Evolutionary conservation across 2,329 filamentous ascomycete species (phyloP).

Genomic region (Pseudogymnoascus sp.): DNA sequence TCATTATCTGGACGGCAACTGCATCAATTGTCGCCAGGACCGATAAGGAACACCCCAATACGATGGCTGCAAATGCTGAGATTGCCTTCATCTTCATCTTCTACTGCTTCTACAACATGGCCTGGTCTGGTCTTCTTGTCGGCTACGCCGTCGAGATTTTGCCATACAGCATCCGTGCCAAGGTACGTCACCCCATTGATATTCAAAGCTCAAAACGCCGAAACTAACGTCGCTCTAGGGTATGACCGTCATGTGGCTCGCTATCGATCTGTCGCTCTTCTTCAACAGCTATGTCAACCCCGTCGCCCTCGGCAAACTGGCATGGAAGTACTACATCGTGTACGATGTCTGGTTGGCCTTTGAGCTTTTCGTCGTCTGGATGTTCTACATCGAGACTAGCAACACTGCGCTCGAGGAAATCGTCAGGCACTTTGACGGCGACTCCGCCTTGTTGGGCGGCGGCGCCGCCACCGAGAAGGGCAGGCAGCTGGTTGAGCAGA

Average conservation of each 20-base stretch:
- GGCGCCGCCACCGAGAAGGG: slow-evolving; percentile 19
- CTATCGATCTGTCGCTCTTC: slow-evolving; percentile 32
- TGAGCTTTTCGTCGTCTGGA: slow-evolving; percentile 22
- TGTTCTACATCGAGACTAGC: slow-evolving; percentile 34
- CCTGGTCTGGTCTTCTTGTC: slow-evolving; percentile 23
- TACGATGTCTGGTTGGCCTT: slow-evolving; percentile 29
- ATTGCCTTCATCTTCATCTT: slow-evolving; percentile 43
- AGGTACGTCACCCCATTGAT: slow-evolving; percentile 11
- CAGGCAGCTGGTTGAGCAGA: slow-evolving; percentile 10
- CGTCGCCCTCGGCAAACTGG: slow-evolving; percentile 27
- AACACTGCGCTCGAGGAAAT: slow-evolving; percentile 38
- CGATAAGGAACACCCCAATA: slow-evolving; percentile 20
- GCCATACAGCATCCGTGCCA: slow-evolving; percentile 23
- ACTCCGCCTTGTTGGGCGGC: slow-evolving; percentile 28
- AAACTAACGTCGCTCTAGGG: slow-evolving; percentile 3
- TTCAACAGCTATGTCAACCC: slow-evolving; percentile 31
- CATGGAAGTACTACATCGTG: slow-evolving; percentile 35
- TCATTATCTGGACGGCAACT: slow-evolving; percentile 23
- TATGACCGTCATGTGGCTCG: slow-evolving; percentile 29
- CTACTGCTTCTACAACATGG: slow-evolving; percentile 35
- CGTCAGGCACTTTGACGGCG: slow-evolving; percentile 36
- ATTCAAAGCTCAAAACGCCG: neutral
- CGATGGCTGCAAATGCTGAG: slow-evolving; percentile 18
- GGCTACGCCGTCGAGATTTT: slow-evolving; percentile 24
- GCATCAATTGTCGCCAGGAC: slow-evolving; percentile 28